These are phyloP conservation scores for Rhizopus delemar DNA, from an alignment of 371 early-diverging fungal genomes.

Conservation along the genomic window DNA sequence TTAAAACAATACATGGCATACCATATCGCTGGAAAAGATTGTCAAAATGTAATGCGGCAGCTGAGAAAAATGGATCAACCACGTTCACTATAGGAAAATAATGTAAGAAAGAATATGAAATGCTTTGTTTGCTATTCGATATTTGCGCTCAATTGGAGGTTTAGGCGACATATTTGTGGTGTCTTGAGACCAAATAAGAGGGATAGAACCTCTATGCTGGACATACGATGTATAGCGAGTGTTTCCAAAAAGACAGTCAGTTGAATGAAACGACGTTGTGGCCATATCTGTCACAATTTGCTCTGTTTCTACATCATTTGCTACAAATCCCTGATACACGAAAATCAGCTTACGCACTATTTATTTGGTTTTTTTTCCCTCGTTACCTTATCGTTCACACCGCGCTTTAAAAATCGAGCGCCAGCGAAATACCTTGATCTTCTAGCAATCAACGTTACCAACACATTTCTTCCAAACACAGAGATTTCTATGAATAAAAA, in stretches of 20 bases:
- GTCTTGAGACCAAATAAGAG: conserved; percentile 95
- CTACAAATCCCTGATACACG: conserved; percentile 79
- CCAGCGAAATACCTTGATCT: conserved; percentile 96
- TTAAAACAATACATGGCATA: conserved; percentile 84
- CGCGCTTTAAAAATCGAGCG: conserved; percentile 95
- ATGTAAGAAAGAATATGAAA: not conserved
- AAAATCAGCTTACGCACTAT: not conserved
- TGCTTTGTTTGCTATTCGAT: not conserved
- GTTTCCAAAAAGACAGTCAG: conserved; percentile 58
- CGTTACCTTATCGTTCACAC: conserved; percentile 80
- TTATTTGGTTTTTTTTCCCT: not conserved
- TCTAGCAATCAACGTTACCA: conserved; percentile 91
- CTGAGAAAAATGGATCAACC: conserved; percentile 90
- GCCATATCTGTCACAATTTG: conserved; percentile 94
- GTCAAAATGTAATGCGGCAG: conserved; percentile 91
- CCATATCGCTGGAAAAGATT: conserved; percentile 89
- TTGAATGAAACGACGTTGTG: conserved; percentile 78
- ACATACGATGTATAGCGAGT: conserved; percentile 90
- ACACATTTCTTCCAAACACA: conserved; percentile 83
- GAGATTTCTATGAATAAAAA: conserved; percentile 54
- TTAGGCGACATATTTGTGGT: conserved; percentile 90
- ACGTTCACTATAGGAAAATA: conserved; percentile 60
- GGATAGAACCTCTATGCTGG: conserved; percentile 96
- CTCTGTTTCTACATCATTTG: conserved; percentile 99
- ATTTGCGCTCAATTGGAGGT: conserved; percentile 86